Conservation (phyloP, 176 grass and related monocot genomes). For the Cocos nucifera region DNA sequence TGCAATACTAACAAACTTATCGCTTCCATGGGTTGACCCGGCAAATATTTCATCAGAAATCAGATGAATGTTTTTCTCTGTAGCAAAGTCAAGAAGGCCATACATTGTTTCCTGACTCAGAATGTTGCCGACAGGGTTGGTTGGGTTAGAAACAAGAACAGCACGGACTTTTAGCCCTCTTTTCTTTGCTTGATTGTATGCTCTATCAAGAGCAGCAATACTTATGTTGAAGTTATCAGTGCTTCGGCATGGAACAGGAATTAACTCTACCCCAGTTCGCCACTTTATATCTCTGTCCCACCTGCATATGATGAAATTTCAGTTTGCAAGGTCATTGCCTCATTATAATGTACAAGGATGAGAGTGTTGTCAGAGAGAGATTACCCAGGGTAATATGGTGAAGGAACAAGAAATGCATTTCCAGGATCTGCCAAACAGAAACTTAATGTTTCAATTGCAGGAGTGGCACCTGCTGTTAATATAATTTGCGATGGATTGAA, state of each 20-base stretch:
- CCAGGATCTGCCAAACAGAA: slow-evolving; percentile 93
- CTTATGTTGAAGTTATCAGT: slow-evolving; percentile 84
- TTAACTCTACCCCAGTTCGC: slow-evolving; percentile 79
- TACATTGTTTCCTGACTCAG: too few relatives aligned
- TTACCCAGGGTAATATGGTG: slow-evolving; percentile 98
- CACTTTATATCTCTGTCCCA: slow-evolving; percentile 97
- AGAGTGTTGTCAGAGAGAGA: background rate
- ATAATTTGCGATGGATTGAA: slow-evolving; percentile 87
- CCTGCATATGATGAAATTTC: slow-evolving; percentile 19
- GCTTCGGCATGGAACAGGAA: slow-evolving; percentile 91
- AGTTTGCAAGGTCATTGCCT: too few relatives aligned
- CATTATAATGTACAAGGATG: background rate
- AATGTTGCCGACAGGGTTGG: slow-evolving; percentile 32
- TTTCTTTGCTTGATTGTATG: slow-evolving; percentile 88
- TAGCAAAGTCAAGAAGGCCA: too few relatives aligned
- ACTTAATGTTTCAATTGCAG: slow-evolving; percentile 87
- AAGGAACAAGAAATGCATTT: slow-evolving; percentile 99
- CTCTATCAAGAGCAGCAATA: slow-evolving; percentile 66
- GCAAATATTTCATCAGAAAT: too few relatives aligned
- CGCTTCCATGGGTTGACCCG: too few relatives aligned
- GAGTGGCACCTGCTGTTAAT: slow-evolving; percentile 73
- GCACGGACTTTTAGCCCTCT: slow-evolving; percentile 82
- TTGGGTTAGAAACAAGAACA: slow-evolving; percentile 83
- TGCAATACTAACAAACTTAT: too few relatives aligned
- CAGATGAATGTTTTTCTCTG: too few relatives aligned